Base-by-base conservation (phyloP, 78 protist genomes). In the Reticulomyxa filosa region DNA sequence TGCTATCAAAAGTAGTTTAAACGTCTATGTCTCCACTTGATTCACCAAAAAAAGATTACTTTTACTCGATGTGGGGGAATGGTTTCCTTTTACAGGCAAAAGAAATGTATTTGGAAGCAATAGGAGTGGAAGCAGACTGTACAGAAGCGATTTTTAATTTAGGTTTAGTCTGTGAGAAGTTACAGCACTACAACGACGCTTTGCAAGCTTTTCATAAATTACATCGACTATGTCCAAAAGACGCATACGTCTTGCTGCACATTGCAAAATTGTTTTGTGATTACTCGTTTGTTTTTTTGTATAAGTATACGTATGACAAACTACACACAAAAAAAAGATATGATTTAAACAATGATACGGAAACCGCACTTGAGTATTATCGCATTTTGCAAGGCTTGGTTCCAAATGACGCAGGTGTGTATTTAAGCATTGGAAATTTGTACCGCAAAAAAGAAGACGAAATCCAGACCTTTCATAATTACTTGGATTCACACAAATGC, bases 141-240 rank as follows among this genome's bases (percentile, higher is more conserved):
- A 13, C 67, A 2, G 86, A 84, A 55, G 85, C 83, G 27, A 32
- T 84, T 26, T 84, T 66, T 81, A 84, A 84, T 38, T 39, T 80
- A 13, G 71, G 63, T 11, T 62, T 80, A 32, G 69, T 42, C 38
- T n/a, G 42, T 39, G 69, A 65, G 67, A 17, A 26, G 63, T 59
- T 74, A 23, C 73, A 51, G 10, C 17, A 32, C 22, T n/a, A 35
- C 66, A 70, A 65, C 6, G 76, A 62, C 30, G 62, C 88, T 11
- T 70, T 78, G 20, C 22, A 13, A 3, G 53, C 26, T 26, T 83
- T 83, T 11, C 39, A 38, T 27, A 78, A 78, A 37, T 67, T 71
- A 4, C 48, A 68, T 22, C 32, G 2, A 10, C 56, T 77, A 46
- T 2, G 74, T 33, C 74, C 72, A 22, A 33, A 74, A 25, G 8